A percentile compares a stretch with the other conserved stretches of the same genome.
Evolutionary conservation across 1,284 basidiomycete genomes (phyloP).

Genomic region (Cystobasidiaceae sp.): DNA sequence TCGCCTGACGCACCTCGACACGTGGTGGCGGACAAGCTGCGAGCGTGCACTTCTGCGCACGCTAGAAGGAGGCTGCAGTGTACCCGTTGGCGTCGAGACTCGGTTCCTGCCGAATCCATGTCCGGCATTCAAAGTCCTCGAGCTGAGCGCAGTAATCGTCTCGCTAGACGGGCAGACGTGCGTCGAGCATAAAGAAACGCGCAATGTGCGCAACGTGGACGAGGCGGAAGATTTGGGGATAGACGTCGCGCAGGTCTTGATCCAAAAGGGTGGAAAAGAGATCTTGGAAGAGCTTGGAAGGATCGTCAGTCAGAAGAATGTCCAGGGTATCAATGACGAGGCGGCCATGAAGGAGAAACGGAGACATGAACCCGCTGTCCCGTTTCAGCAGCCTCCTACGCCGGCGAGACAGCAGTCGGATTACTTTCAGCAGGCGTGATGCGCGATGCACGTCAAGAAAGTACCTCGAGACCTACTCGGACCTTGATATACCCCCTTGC

Average conservation of each 20-base stretch:
- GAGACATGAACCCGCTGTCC: background rate
- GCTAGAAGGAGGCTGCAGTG: slow-evolving; percentile 93
- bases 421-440: no score
- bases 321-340: slow-evolving; percentile 32
- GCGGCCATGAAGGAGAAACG: slow-evolving; percentile 1
- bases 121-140: slow-evolving; percentile 24
- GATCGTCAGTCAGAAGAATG: slow-evolving; percentile 58
- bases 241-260: slow-evolving; percentile 59
- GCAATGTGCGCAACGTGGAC: slow-evolving; percentile 54
- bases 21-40: slow-evolving; percentile 61
- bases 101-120: slow-evolving; percentile 34
- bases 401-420: no score
- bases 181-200: slow-evolving; percentile 61
- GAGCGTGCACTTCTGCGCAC: slow-evolving; percentile 82
- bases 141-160: slow-evolving; percentile 53
- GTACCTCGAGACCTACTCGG: no score
- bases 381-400: no score
- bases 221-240: slow-evolving; percentile 67
- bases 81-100: slow-evolving; percentile 84
- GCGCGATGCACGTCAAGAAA: no score
- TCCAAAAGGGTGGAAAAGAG: slow-evolving; percentile 63
- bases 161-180: slow-evolving; percentile 65
- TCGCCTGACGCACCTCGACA: slow-evolving; percentile 57
- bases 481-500: no score
- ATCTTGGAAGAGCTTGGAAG: slow-evolving; percentile 72